Conservation (phyloP, 1,284 basidiomycete genomes). For the Mycena citricolor region DNA sequence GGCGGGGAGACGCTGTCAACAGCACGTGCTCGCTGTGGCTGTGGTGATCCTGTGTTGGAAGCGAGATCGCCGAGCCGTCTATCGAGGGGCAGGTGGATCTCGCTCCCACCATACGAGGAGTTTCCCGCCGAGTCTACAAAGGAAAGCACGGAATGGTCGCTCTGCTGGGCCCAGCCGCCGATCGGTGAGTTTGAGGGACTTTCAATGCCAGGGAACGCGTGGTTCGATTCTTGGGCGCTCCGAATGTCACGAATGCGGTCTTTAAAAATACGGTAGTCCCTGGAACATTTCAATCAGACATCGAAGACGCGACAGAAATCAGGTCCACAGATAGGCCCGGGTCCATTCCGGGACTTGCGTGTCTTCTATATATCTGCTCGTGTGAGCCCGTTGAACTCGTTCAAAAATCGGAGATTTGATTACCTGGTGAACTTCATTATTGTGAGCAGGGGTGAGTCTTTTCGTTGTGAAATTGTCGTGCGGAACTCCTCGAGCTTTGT, state of each 20-base stretch:
- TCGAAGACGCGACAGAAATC: neutral
- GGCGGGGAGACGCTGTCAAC: conserved; percentile 1
- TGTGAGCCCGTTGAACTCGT: neutral
- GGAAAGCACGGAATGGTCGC: conserved; percentile 13
- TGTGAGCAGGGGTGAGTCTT: too few relatives aligned
- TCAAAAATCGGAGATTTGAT: neutral
- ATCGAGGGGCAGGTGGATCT: conserved; percentile 13
- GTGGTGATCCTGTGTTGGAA: conserved; percentile 1
- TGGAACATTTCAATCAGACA: conserved; percentile 1
- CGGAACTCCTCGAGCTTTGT: too few relatives aligned
- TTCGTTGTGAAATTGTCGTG: too few relatives aligned
- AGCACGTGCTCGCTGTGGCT: neutral
- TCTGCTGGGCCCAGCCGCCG: conserved; percentile 2
- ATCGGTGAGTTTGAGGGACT: conserved; percentile 18
- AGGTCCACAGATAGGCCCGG: conserved; percentile 20
- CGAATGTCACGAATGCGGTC: conserved; percentile 20
- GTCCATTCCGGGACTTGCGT: conserved; percentile 20
- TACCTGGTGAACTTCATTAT: conserved; percentile 23
- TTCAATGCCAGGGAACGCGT: conserved; percentile 10
- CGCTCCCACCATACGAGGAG: conserved; percentile 14
- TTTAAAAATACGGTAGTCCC: conserved; percentile 22
- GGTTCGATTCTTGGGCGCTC: conserved; percentile 13
- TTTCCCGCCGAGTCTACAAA: conserved; percentile 18
- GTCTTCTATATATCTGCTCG: conserved; percentile 20
- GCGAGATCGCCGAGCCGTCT: conserved; percentile 11